These are phyloP conservation scores for Quercus berberidifolia DNA, from an alignment of 306 rosid species.

Conservation along the genomic window DNA sequence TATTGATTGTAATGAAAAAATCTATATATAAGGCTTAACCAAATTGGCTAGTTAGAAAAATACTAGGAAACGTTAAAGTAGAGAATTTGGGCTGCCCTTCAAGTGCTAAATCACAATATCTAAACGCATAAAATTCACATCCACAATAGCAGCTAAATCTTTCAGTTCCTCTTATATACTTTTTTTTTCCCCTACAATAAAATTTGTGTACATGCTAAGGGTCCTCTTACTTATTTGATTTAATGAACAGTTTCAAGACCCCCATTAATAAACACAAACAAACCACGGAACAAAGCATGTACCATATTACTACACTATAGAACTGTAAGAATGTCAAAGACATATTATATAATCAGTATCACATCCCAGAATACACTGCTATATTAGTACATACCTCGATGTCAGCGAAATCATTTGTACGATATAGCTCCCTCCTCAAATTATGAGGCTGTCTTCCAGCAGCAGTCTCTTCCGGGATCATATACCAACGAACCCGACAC, in stretches of 20 bases:
- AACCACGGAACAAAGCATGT: not conserved
- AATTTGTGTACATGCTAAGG: not conserved
- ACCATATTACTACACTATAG: not conserved
- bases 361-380: not conserved
- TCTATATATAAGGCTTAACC: not conserved
- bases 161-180: not conserved
- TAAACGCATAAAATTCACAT: not conserved
- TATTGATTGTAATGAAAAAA: too few species aligned
- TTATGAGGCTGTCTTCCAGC: constrained; percentile 89
- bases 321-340: not conserved
- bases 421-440: constrained; percentile 82
- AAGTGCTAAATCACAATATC: not conserved
- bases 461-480: constrained; percentile 87
- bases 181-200: not conserved
- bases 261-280: not conserved
- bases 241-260: not conserved
- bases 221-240: not conserved
- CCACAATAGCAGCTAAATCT: not conserved
- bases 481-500: constrained; percentile 78
- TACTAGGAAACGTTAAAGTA: not conserved
- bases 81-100: not conserved
- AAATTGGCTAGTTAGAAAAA: not conserved
- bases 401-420: constrained; percentile 71
- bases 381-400: constrained; percentile 52
- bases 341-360: not conserved